Evolutionary conservation across 257 asterid genomes (phyloP).

Genomic region (Linderniella brevidens): DNA sequence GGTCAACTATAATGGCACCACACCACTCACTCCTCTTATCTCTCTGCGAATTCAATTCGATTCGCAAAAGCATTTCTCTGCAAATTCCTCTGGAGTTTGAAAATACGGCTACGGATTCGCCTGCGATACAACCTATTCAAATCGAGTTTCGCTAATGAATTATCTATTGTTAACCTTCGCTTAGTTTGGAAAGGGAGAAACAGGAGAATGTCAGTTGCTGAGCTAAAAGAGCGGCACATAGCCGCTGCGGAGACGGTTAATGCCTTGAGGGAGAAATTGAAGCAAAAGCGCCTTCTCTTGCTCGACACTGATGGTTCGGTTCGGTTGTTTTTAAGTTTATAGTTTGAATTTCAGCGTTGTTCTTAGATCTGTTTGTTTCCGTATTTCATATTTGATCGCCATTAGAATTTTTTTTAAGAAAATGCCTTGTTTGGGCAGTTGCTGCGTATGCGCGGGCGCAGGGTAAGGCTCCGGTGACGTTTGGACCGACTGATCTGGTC

Average conservation of each 20-base stretch:
- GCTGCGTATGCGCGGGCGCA: constrained; percentile 46
- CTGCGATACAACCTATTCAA: no score
- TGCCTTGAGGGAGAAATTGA: constrained; percentile 32
- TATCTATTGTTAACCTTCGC: no score
- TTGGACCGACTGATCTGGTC: constrained; percentile 70
- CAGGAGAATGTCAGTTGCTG: constrained; percentile 38
- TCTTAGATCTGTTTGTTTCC: constrained; percentile 16
- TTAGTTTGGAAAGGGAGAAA: not conserved
- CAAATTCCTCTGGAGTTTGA: no score
- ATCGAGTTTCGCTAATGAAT: no score
- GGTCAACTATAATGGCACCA: no score
- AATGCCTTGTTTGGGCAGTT: constrained; percentile 17
- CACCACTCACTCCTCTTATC: no score
- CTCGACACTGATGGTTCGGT: constrained; percentile 50
- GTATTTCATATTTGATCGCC: no score
- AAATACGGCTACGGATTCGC: no score
- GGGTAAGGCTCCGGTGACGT: constrained; percentile 47
- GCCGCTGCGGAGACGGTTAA: constrained; percentile 44
- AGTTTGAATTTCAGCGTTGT: not conserved
- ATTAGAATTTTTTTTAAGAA: no score
- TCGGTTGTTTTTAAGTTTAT: not conserved
- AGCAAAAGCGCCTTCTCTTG: constrained; percentile 40
- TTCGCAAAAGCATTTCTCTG: no score
- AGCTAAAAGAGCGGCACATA: constrained; percentile 54
- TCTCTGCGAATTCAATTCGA: no score